A percentile compares a stretch with the other conserved stretches of the same genome.
phyloP scores from a whole-genome alignment of 441 rosid genomes.

The Populus hybrid region DNA sequence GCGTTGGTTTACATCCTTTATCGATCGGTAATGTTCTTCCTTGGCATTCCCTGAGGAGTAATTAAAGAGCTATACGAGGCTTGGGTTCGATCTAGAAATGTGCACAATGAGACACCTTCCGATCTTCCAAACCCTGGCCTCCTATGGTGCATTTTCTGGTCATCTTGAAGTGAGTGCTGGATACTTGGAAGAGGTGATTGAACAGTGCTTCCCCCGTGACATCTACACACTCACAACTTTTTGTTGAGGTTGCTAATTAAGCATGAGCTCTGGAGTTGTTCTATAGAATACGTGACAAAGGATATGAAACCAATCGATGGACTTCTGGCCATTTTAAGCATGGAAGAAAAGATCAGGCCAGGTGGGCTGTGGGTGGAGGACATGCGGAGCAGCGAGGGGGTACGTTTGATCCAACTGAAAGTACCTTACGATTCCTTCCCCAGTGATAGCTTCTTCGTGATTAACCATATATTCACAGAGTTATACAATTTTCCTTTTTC shows the following conservation, averaged over 20 bases:
- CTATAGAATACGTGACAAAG: slow-evolving; percentile 42
- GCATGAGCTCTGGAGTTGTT: slow-evolving; percentile 48
- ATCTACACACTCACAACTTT: slow-evolving; percentile 51
- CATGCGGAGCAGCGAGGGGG: slow-evolving; percentile 29
- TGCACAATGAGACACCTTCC: slow-evolving; percentile 32
- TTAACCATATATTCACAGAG: not conserved
- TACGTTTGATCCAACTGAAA: slow-evolving; percentile 8
- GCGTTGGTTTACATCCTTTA: slow-evolving; percentile 49
- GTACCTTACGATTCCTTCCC: slow-evolving; percentile 10
- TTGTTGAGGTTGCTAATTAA: slow-evolving; percentile 43
- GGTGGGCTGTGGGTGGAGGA: slow-evolving; percentile 36
- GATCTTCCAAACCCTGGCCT: slow-evolving; percentile 46
- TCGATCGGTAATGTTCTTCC: slow-evolving; percentile 61
- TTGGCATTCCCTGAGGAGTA: slow-evolving; percentile 41
- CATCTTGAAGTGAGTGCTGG: slow-evolving; percentile 28
- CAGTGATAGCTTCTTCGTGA: not conserved
- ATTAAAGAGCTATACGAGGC: slow-evolving; percentile 45
- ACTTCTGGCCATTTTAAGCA: slow-evolving; percentile 46
- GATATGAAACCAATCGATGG: slow-evolving; percentile 58
- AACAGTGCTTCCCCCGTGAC: slow-evolving; percentile 56
- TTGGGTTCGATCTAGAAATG: slow-evolving; percentile 47
- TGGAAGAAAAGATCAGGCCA: slow-evolving; percentile 30
- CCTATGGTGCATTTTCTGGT: slow-evolving; percentile 59
- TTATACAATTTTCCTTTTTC: slow-evolving; percentile 1
- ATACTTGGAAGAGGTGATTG: slow-evolving; percentile 46